Base-by-base conservation (phyloP, 306 rosid species). In the Ormosia semicastrata region DNA sequence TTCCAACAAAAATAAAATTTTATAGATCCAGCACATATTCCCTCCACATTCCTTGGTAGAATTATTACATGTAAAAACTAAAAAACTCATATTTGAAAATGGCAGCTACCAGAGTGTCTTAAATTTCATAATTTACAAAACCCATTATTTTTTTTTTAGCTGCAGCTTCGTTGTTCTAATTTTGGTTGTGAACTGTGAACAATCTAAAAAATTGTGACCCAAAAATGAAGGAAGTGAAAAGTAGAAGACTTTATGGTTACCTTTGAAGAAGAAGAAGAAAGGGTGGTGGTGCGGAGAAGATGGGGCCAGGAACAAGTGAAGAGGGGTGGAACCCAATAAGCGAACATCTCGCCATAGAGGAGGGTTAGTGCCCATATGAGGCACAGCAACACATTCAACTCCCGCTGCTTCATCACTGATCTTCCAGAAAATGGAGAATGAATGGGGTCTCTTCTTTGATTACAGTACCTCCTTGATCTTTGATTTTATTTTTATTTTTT, bases 271-370 rank as follows among this genome's bases (percentile, higher is more conserved):
- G 89, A 60, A 40, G 70, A 86, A 47, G 81, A 30, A 30, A 85
- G 1, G 34, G 70, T 50, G 44, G 85, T 1, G 34, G 75, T 46
- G 13, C n/a, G 86, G 56, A 74, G 69, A 57, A 64, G 89, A 81
- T 89, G 94, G 69, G 96, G 94, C 98, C 93, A 92, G 0, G 91
- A 83, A 75, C 97, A 92, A 2, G 88, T 71, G 76, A 66, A 58
- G 52, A 86, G 65, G 50, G 91, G 72, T 10, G 97, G 94, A 73
- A 86, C 29, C 91, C 95, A 84, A 32, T 65, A 92, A 47, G 90
- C 85, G 46, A 85, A 72, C 94, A 92, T 90, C 79, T 92, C 97
- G 11, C 97, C 97, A 32, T 94, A 90, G 13, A 94, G 94, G 7
- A 94, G 78, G 12, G 87, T 86, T 0, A 77, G 82, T 66, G 88